Evolutionary conservation across 108 stramenopile species (phyloP), one percentile per base, ranked within the genome.

Genomic region (Stephanodiscus minutulus): DNA sequence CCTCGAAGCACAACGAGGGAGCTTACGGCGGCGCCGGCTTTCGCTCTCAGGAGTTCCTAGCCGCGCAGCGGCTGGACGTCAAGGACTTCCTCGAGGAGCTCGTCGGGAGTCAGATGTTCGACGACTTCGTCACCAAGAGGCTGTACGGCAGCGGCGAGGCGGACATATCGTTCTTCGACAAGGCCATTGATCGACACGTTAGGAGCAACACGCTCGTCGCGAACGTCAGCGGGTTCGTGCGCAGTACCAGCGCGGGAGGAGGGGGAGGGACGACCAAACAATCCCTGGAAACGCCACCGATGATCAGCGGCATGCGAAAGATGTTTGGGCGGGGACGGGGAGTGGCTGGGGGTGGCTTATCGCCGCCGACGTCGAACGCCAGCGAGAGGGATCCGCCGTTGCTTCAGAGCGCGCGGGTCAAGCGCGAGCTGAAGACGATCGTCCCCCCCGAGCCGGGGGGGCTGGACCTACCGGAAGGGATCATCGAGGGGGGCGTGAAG

Each of bases 81-180:
- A 77, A 78, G 17, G 84, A 78, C 1, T 94, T 94, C 66, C 69
- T 91, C 58, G 81, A 86, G 46, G 81, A 89, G 68, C 73, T 94
- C 33, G 81, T 90, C 22, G 82, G 78, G 7, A 89, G 89, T 15
- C 93, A 94, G 73, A 88, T 90, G 88, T 94, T 91, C 68, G 89
- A 91, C 46, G 87, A 88, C 35, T 94, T 94, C 56, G 84, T 94
- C 29, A 91, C 89, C 18, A 91, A 94, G 64, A 73, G 90, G 37
- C 65, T 94, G 71, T 91, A 94, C 58, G 89, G 89, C n/a, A 86
- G 86, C 62, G 87, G 88, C 10, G 90, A 89, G 57, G 82, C 84
- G 2, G 93, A 94, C 65, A 89, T 94, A 11, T 77, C 86, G 10
- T 94, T 94, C 61, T 94, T 94, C 58, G 91, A 95, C 56, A 56